Base-by-base conservation (phyloP, 257 asterid genomes). In the Coffea canephora region DNA sequence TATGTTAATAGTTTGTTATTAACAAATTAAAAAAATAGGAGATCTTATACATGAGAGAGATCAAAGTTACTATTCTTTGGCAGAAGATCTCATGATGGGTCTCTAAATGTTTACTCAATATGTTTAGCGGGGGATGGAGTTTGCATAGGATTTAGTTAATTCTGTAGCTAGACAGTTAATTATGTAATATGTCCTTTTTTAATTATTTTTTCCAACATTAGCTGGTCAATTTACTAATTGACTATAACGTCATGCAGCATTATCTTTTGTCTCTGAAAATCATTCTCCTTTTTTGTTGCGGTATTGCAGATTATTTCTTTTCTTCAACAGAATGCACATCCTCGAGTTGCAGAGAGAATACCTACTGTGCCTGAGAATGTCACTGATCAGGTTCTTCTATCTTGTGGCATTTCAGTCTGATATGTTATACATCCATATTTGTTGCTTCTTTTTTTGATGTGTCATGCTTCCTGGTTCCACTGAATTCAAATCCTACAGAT, bases 291-390 rank as follows among this genome's bases (percentile, higher is more conserved):
- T 27, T 70, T 57, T 16, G 36, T 43, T 76, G 27, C 76, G 86
- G 76, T 74, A 81, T 77, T 91, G 95, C 94, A 95, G 99, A 95
- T 95, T 82, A 82, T 96, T 76, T 86, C 92, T 68, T 96, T 96
- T 85, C 97, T 93, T 81, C 99, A 96, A 87, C 97, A 96, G 90
- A 96, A 96, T 82, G 97, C 97, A 39, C 98, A 96, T 89, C 97
- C 99, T 79, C 91, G 98, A 83, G 97, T 92, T 75, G 95, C 97
- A 1, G 93, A 89, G 90, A 91, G 85, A 87, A 73, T 84, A 75
- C 99, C 99, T 8, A 74, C 93, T 57, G 99, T 96, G 73, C 99
- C 99, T 34, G 99, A 96, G 91, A 96, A 96, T 82, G 99, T 96
- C 69, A 91, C 97, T 5, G 98, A 93, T 83, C 99, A 93, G 97